A percentile compares a stretch with the other conserved stretches of the same genome.
Evolutionary conservation across 495 filamentous ascomycete species (phyloP).

Genomic region (Neurospora sp.): DNA sequence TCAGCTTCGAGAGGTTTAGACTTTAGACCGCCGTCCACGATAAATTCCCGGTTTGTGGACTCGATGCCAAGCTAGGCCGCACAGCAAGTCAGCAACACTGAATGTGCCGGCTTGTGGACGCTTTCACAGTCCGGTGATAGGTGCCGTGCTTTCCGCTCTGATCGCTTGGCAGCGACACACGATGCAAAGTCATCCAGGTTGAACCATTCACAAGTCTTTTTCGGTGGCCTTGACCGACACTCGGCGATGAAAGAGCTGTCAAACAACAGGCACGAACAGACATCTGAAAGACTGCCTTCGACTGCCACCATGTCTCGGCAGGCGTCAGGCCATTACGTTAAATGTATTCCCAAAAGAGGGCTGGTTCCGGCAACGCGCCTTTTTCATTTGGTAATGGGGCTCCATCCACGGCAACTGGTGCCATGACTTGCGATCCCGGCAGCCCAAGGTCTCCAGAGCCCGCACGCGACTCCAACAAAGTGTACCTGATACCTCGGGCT

Average conservation of each 20-base stretch:
- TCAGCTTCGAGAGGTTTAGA: not conserved
- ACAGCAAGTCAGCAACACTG: not conserved
- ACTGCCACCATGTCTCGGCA: conserved; percentile 25
- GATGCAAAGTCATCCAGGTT: not conserved
- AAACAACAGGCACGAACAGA: not conserved
- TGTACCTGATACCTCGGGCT: not conserved
- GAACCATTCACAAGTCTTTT: not conserved
- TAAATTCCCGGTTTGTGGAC: not conserved
- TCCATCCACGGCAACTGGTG: conserved; percentile 10
- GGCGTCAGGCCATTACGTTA: conserved; percentile 42
- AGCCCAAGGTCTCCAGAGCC: conserved; percentile 2
- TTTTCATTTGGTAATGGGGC: conserved; percentile 43
- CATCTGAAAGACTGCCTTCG: not conserved
- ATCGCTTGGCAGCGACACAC: not conserved
- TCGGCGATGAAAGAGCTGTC: not conserved
- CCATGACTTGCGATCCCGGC: conserved; percentile 4
- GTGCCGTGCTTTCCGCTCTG: not conserved
- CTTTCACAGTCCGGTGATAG: not conserved
- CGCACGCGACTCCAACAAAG: not conserved
- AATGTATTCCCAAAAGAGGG: conserved; percentile 32
- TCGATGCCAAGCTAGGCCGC: not conserved
- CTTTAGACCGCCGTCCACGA: not conserved
- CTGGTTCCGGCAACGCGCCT: conserved; percentile 19
- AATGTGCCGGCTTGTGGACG: not conserved
- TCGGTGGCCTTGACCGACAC: not conserved